Conservation (phyloP, 2,329 filamentous ascomycete genomes). For the Dactylellina haptotyla region DNA sequence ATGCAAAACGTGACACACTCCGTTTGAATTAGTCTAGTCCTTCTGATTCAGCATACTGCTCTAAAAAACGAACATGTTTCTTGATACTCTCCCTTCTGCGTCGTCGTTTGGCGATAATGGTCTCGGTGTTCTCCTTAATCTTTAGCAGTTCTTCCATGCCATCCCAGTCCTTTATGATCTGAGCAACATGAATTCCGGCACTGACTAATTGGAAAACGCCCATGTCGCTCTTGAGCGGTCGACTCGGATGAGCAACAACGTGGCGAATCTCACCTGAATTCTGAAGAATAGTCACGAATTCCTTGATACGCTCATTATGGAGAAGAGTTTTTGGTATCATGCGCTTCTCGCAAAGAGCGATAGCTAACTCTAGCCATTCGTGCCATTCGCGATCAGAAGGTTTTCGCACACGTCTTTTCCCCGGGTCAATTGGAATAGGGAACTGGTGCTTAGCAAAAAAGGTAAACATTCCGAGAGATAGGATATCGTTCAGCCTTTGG, state of each 20-base stretch:
- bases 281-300: constrained; percentile 53
- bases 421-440: constrained; percentile 51
- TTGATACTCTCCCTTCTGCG: constrained; percentile 54
- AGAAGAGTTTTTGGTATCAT: constrained; percentile 51
- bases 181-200: constrained; percentile 50
- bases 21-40: constrained; percentile 31
- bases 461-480: constrained; percentile 52
- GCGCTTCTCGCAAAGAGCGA: constrained; percentile 51
- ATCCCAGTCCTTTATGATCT: constrained; percentile 54
- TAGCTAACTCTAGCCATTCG: constrained; percentile 50
- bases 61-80: constrained; percentile 54
- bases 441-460: constrained; percentile 53
- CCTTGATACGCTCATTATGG: constrained; percentile 53
- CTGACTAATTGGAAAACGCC: constrained; percentile 53
- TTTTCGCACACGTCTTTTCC: constrained; percentile 52
- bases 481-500: constrained; percentile 43
- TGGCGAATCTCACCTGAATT: constrained; percentile 54
- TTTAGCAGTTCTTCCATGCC: constrained; percentile 53
- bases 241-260: constrained; percentile 47
- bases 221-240: constrained; percentile 53
- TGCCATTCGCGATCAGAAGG: constrained; percentile 53
- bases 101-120: constrained; percentile 46
- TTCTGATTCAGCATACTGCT: constrained; percentile 52
- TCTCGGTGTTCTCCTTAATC: constrained; percentile 52
- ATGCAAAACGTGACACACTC: constrained; percentile 13